These are phyloP conservation scores for Candida adriatica DNA, from an alignment of 805 yeast species.

Conservation along the genomic window DNA sequence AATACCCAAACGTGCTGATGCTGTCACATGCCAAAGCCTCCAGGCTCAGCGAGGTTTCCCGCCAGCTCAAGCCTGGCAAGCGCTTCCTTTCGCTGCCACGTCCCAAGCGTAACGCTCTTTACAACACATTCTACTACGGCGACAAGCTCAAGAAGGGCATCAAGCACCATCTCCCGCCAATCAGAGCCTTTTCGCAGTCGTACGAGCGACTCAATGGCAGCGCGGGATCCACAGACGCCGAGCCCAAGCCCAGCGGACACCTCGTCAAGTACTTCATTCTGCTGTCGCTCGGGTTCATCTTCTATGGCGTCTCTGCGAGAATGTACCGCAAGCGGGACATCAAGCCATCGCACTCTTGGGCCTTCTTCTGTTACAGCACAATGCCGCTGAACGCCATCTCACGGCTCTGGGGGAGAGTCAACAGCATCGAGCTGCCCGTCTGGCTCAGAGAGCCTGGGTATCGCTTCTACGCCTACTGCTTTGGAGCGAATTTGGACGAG, in stretches of 20 bases:
- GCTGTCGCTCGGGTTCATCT: conserved; percentile 22
- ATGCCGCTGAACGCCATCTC: conserved; percentile 88
- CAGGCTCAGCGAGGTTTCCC: conserved; percentile 8
- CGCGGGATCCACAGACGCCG: conserved; percentile 9
- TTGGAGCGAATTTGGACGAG: conserved; percentile 87
- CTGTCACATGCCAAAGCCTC: conserved; percentile 19
- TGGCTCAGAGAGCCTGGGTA: conserved; percentile 85
- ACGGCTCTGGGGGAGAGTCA: conserved; percentile 90
- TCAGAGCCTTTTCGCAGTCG: conserved; percentile 20
- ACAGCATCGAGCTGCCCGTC: conserved; percentile 73
- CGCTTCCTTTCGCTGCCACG: conserved; percentile 49
- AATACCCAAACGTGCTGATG: conserved; percentile 8
- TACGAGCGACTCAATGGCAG: conserved; percentile 19
- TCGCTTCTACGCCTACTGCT: conserved; percentile 65
- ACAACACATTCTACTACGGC: conserved; percentile 34
- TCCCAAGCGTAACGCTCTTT: conserved; percentile 47
- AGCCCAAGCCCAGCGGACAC: conserved; percentile 16
- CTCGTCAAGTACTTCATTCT: conserved; percentile 23
- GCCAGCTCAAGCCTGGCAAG: conserved; percentile 24
- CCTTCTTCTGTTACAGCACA: conserved; percentile 80
- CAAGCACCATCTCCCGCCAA: conserved; percentile 23
- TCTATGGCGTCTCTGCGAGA: conserved; percentile 25
- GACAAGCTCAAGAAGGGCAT: conserved; percentile 25
- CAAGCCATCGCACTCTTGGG: conserved; percentile 77
- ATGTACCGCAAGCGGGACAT: conserved; percentile 24